A percentile compares a stretch with the other conserved stretches of the same genome.
Evolutionary conservation across 805 yeast genomes (phyloP).

Genomic region (Zygoascus flipseniorum): DNA sequence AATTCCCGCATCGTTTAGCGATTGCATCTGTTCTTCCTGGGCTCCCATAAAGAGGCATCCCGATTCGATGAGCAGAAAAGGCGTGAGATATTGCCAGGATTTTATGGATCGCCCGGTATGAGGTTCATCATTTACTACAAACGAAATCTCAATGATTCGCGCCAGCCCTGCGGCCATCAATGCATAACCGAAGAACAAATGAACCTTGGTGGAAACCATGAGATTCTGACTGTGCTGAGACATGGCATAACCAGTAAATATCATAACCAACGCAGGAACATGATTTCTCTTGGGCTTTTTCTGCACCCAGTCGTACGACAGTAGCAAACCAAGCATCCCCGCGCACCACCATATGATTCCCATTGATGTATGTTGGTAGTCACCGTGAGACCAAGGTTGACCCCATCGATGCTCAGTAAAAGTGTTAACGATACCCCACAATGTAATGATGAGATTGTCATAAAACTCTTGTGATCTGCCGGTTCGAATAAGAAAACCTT

Average conservation of each 20-base stretch:
- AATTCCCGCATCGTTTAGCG: slow-evolving; percentile 66
- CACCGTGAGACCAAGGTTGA: slow-evolving; percentile 87
- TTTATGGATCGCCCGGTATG: slow-evolving; percentile 30
- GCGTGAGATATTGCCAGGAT: slow-evolving; percentile 81
- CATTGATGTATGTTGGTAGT: slow-evolving; percentile 92
- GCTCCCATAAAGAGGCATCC: slow-evolving; percentile 90
- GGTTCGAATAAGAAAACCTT: slow-evolving; percentile 36
- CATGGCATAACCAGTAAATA: slow-evolving; percentile 94
- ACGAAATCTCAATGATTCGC: slow-evolving; percentile 71
- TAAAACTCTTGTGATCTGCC: slow-evolving; percentile 72
- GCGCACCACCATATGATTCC: slow-evolving; percentile 97
- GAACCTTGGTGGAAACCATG: slow-evolving; percentile 76
- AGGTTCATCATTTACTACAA: slow-evolving; percentile 55
- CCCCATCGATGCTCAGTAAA: slow-evolving; percentile 98
- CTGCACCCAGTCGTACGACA: slow-evolving; percentile 51
- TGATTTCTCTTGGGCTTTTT: slow-evolving; percentile 49
- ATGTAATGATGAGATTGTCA: slow-evolving; percentile 71
- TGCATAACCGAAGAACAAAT: slow-evolving; percentile 74
- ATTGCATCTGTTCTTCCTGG: slow-evolving; percentile 72
- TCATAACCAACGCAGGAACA: slow-evolving; percentile 72
- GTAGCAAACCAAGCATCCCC: slow-evolving; percentile 74
- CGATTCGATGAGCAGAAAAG: slow-evolving; percentile 66
- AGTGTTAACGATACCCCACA: slow-evolving; percentile 90
- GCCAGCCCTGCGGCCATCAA: slow-evolving; percentile 70
- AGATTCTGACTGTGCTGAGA: slow-evolving; percentile 75